Evolutionary conservation across 2,329 filamentous ascomycete genomes (phyloP).

Genomic region (Teratosphaeria nubilosa): DNA sequence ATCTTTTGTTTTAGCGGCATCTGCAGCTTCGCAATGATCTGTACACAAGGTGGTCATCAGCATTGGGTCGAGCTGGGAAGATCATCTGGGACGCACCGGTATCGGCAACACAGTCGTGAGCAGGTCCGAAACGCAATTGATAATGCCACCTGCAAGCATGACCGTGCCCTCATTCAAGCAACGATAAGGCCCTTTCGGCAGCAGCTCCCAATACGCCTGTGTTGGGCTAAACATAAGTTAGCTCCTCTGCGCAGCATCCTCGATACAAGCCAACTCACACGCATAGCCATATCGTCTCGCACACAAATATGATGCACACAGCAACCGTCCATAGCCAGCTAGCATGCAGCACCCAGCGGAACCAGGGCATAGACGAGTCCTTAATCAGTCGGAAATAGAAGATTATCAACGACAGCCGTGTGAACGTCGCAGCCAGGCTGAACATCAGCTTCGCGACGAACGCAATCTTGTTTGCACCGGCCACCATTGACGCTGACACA

Average conservation of each 20-base stretch:
- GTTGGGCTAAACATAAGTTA: constrained; percentile 1
- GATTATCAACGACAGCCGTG: constrained; percentile 33
- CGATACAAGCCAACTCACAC: constrained; percentile 14
- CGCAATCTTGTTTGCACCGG: constrained; percentile 27
- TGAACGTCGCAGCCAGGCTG: constrained; percentile 32
- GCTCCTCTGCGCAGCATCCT: neutral
- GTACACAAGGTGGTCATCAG: neutral
- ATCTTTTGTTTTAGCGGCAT: constrained; percentile 34
- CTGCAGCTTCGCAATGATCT: constrained; percentile 30
- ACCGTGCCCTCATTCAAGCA: constrained; percentile 33
- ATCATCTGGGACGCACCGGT: constrained; percentile 14
- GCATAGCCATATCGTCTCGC: constrained; percentile 31
- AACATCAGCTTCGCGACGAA: constrained; percentile 35
- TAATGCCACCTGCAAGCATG: constrained; percentile 32
- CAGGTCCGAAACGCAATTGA: constrained; percentile 36
- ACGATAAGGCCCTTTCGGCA: constrained; percentile 18
- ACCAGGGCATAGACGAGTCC: constrained; percentile 30
- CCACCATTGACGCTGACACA: constrained; percentile 15
- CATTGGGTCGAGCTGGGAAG: neutral
- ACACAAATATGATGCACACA: constrained; percentile 30
- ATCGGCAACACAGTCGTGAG: constrained; percentile 34
- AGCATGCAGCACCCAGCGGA: constrained; percentile 30
- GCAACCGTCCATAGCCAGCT: constrained; percentile 29
- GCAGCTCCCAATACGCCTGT: constrained; percentile 30
- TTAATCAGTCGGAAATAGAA: constrained; percentile 38